Evolutionary conservation across 495 filamentous ascomycete genomes (phyloP), one percentile per base, ranked within the genome.

Genomic region (Extremus antarcticus): DNA sequence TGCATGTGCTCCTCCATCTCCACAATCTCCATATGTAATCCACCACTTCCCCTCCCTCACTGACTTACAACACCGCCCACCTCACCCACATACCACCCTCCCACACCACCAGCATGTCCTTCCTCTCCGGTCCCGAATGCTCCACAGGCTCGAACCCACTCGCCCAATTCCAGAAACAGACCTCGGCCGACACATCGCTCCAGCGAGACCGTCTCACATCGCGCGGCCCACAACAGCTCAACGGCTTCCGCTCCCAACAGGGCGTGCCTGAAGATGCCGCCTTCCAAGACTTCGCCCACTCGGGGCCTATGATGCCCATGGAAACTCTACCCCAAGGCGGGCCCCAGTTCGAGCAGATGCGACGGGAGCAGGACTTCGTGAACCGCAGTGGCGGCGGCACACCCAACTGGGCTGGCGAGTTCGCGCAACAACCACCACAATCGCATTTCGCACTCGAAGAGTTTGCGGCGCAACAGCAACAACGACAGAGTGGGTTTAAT

Each of bases 81-180:
- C 19, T 19, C 43, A 11, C 43, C 43, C 11, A 20, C 43, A 9
- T 16, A 3, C 41, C 45, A 29, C 43, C 20, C 50, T 41, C n/a
- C 23, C 19, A n/a, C 29, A 22, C 25, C 40, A 38, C 50, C 32
- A 57, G 23, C 55, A 73, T 51, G 92, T 94, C 90, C 21, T 95
- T 98, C 68, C 78, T 95, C 59, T 87, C 87, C 71, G 91, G 91
- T 61, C 87, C 90, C 60, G 92, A 97, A 72, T 98, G 92, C 76
- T 97, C 92, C 47, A 95, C 92, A 41, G 90, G 87, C 51, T 88
- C 83, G 64, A 98, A 97, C 70, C 94, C 94, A 52, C 83, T 98
- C 55, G 88, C 85, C 63, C 94, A 96, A 78, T 94, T 98, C 68
- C 85, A 87, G 25, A 98, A 97, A 68, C 88, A 94, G 66, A 86